Evolutionary conservation across 371 early-diverging fungal genomes (phyloP), one percentile per base, ranked within the genome.

Genomic region (Syncephalastrum sp.): DNA sequence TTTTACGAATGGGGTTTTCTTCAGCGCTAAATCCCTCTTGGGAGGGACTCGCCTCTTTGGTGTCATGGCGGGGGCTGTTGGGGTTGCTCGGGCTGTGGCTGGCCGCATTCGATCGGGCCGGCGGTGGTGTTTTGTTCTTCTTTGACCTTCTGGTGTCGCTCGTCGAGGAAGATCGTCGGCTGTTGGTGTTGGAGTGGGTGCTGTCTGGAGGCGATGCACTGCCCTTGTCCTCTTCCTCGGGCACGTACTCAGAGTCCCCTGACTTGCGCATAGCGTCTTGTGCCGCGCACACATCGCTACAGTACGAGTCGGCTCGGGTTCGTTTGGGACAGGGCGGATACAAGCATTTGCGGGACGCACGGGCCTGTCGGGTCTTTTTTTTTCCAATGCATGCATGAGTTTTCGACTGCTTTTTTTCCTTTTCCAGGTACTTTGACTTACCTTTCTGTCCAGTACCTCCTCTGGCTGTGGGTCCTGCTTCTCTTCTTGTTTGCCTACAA

Each of bases 1-100:
- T 82, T 25, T 74, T 74, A 16, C 84, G 80, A 15, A 84, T 68
- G 6, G 84, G 77, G 23, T 84, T 77, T 25, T 77, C 72, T 50
- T 77, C 79, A n/a, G 70, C 64, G 33, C 43, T 67, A 29, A 56
- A 44, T 6, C 21, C 45, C 14, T 59, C 61, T 2, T 50, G 42
- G 51, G 57, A 49, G 47, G 60, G 24, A 47, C 51, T 24, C 60
- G 69, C 3, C 53, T 56, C 57, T 61, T 46, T 42, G 47, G 45
- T 50, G 48, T 7, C 53, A 57, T 24, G 5, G 42, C 49, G 27
- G 62, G 27, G 29, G 56, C 15, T 46, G 69, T 19, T 64, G 65
- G 21, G 43, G 10, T 42, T 38, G 27, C 25, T 49, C 27, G 25
- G 48, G 53, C 27, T 25, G 45, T 24, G 54, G 49, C 14, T 29